These are phyloP conservation scores for Cytospora piceae DNA, from an alignment of 2,329 filamentous ascomycete genomes.

Conservation along the genomic window DNA sequence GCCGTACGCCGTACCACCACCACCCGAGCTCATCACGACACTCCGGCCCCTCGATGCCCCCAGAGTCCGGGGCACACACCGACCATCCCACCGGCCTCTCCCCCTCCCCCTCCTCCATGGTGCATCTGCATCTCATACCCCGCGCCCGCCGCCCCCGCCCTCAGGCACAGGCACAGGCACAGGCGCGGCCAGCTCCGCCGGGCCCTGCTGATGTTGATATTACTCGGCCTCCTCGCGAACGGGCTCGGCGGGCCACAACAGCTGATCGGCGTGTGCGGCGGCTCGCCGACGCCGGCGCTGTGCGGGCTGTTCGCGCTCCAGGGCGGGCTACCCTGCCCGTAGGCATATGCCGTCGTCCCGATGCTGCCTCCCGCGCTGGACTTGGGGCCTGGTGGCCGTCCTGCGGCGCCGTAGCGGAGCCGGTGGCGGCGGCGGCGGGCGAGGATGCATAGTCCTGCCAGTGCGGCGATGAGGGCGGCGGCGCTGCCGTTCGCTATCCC, in stretches of 20 bases:
- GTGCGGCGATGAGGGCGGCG: slow-evolving; percentile 36
- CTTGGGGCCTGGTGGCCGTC: slow-evolving; percentile 2
- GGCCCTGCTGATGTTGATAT: slow-evolving; percentile 18
- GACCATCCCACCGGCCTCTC: not conserved
- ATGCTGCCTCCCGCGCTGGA: slow-evolving; percentile 17
- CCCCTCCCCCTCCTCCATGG: not conserved
- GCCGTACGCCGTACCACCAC: not conserved
- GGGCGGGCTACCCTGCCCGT: slow-evolving; percentile 4
- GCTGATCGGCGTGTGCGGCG: slow-evolving; percentile 2
- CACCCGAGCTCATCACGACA: slow-evolving; percentile 2
- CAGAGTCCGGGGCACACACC: slow-evolving; percentile 9
- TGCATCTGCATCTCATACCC: slow-evolving; percentile 9
- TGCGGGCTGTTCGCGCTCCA: slow-evolving; percentile 18
- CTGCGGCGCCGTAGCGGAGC: slow-evolving; percentile 2
- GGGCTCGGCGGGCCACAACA: slow-evolving; percentile 12
- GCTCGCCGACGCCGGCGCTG: not conserved
- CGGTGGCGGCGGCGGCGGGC: slow-evolving; percentile 35
- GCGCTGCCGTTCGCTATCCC: slow-evolving; percentile 49
- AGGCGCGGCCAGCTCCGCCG: slow-evolving; percentile 18
- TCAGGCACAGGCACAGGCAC: too few species aligned
- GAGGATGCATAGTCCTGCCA: slow-evolving; percentile 39
- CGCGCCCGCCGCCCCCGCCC: not conserved
- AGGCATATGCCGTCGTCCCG: slow-evolving; percentile 1
- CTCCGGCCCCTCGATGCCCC: slow-evolving; percentile 13
- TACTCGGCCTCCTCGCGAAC: slow-evolving; percentile 8